A percentile compares a stretch with the other conserved stretches of the same genome.
phyloP scores from a whole-genome alignment of 306 rosid species.

The Betula pendula region DNA sequence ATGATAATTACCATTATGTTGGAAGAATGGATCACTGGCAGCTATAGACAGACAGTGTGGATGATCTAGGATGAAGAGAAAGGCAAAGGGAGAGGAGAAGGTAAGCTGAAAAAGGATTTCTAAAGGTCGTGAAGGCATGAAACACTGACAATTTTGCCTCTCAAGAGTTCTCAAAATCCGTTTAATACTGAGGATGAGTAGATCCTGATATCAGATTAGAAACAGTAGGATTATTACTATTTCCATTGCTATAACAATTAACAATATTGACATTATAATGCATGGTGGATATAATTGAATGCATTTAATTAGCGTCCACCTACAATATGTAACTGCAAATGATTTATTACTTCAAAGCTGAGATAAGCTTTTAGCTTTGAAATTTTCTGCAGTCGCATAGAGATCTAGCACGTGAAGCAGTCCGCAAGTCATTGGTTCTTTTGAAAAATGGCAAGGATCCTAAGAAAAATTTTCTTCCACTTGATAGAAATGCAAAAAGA shows the following conservation, averaged over 20 bases:
- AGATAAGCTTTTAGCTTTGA: background rate
- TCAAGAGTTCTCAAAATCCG: background rate
- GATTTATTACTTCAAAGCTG: background rate
- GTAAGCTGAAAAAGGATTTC: background rate
- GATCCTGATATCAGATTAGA: background rate
- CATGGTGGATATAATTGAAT: background rate
- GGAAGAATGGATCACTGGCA: background rate
- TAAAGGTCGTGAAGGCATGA: background rate
- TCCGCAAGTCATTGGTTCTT: constrained; percentile 60
- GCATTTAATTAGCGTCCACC: background rate
- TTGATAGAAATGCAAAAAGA: constrained; percentile 61
- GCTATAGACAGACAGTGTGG: background rate
- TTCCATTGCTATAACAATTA: background rate
- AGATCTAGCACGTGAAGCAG: constrained; percentile 56
- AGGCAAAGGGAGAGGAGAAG: background rate
- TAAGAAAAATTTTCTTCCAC: constrained; percentile 68
- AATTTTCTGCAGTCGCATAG: constrained; percentile 42
- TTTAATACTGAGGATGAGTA: background rate
- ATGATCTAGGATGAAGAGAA: background rate
- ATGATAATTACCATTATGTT: too few species aligned
- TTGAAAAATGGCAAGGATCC: constrained; percentile 58
- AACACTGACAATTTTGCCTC: background rate
- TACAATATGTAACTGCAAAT: background rate
- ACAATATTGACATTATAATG: background rate
- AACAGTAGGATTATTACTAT: background rate